phyloP scores from a whole-genome alignment of 306 rosid genomes.

The Fragaria iinumae region DNA sequence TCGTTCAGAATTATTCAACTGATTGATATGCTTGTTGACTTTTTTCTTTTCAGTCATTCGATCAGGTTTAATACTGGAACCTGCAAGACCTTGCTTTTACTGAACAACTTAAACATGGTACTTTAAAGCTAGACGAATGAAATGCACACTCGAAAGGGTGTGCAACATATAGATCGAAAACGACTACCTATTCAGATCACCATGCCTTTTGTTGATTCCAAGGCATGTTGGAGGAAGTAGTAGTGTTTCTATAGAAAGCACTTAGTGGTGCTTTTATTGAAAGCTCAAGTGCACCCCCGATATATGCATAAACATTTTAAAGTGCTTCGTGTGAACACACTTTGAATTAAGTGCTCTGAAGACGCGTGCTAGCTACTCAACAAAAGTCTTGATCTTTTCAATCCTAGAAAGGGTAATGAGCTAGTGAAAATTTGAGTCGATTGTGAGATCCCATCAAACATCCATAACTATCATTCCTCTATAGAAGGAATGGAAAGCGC shows the following conservation, averaged over 20 bases:
- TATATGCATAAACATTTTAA: neutral
- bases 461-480: neutral
- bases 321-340: neutral
- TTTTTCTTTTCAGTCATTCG: no score
- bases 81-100: no score
- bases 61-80: no score
- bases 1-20: no score
- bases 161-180: neutral
- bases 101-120: no score
- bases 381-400: neutral
- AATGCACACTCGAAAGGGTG: neutral
- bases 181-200: neutral
- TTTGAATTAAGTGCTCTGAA: neutral
- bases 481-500: neutral
- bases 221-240: neutral
- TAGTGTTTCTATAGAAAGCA: neutral
- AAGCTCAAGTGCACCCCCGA: neutral
- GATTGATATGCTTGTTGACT: no score
- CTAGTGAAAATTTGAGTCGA: neutral
- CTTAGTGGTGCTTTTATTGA: neutral
- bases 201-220: neutral
- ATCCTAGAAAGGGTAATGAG: no score
- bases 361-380: conserved; percentile 1
- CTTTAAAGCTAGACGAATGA: no score
- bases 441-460: neutral